Conservation (phyloP, 1,284 basidiomycete species). For the Leccinum griseonigrum region DNA sequence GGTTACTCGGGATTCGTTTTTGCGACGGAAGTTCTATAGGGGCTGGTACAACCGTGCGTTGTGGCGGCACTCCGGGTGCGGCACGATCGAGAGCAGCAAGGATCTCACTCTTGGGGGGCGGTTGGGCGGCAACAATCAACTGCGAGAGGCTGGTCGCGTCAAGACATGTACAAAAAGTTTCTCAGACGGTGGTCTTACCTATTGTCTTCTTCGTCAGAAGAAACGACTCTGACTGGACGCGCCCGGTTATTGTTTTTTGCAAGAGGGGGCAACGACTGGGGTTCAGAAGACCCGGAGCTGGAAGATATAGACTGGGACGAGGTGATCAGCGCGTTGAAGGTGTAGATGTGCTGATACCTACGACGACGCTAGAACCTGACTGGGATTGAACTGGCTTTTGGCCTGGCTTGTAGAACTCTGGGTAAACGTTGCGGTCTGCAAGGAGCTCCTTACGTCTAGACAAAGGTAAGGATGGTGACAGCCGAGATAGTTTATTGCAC, state of each 20-base stretch:
- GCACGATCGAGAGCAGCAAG: conserved; percentile 28
- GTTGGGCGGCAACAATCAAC: neutral
- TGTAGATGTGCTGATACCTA: conserved; percentile 12
- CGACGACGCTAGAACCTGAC: conserved; percentile 14
- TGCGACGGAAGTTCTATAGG: conserved; percentile 30
- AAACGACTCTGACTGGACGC: conserved; percentile 19
- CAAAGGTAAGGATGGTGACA: neutral
- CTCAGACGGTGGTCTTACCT: conserved; percentile 8
- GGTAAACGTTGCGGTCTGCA: conserved; percentile 27
- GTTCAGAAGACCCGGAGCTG: conserved; percentile 20
- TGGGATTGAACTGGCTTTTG: conserved; percentile 13
- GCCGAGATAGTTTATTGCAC: neutral
- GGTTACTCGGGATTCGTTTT: conserved; percentile 5
- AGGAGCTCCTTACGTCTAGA: conserved; percentile 28
- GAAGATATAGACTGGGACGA: conserved; percentile 22
- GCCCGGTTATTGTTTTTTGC: conserved; percentile 7
- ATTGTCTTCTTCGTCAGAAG: conserved; percentile 29
- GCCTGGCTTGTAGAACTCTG: conserved; percentile 29
- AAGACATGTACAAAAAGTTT: neutral
- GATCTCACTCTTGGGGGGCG: conserved; percentile 18
- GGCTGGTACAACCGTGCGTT: conserved; percentile 25
- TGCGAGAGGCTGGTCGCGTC: conserved; percentile 14
- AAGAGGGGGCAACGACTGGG: conserved; percentile 16
- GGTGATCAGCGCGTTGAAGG: neutral
- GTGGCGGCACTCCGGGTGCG: conserved; percentile 6